Base-by-base conservation (phyloP, 805 yeast species). In the Danielia reshetovae region DNA sequence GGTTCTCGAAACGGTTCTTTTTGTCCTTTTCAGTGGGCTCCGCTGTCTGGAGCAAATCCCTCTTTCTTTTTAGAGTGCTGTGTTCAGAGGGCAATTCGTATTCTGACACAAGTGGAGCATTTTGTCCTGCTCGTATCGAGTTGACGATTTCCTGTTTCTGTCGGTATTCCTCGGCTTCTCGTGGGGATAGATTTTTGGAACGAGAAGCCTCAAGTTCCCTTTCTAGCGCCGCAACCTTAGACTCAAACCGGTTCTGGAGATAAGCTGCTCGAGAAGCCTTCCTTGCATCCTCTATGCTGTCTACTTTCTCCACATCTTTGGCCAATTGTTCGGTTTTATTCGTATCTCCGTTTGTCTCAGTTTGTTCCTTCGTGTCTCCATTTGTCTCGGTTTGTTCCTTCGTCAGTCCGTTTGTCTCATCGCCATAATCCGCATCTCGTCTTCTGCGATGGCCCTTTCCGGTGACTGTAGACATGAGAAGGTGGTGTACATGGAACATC, bases 71-170 rank as follows among this genome's bases (percentile, higher is more conserved):
- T 10, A 63, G 65, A 2, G 72, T 73, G n/a, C 70, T 40, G 41
- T 72, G 70, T 32, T 78, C 86, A 24, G 73, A 75, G 2, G 85
- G 87, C 12, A 81, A 43, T 5, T 21, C 26, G 18, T 38, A 46
- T 11, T 17, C 33, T 19, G 22, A 19, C 2, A 13, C 19, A 4
- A 32, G 29, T 1, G 30, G 21, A 14, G 7, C 13, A 14, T 14
- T 29, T 9, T 24, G 15, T 2, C 29, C 28, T 2, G 28, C 19
- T 7, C 23, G 10, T 13, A 44, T 36, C 7, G 35, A 34, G 9
- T 27, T 19, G 13, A 45, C 17, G 16, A 45, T 30, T 9, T 35
- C 34, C 17, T 15, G 19, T 29, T 46, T 46, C 16, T 38, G 42
- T n/a, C 36, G 39, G 23, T 27, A 35, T 21, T 35, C 38, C 3